A percentile compares a stretch with the other conserved stretches of the same genome.
phyloP scores from a whole-genome alignment of 2,329 filamentous ascomycete species.

The Colletotrichum sp. region DNA sequence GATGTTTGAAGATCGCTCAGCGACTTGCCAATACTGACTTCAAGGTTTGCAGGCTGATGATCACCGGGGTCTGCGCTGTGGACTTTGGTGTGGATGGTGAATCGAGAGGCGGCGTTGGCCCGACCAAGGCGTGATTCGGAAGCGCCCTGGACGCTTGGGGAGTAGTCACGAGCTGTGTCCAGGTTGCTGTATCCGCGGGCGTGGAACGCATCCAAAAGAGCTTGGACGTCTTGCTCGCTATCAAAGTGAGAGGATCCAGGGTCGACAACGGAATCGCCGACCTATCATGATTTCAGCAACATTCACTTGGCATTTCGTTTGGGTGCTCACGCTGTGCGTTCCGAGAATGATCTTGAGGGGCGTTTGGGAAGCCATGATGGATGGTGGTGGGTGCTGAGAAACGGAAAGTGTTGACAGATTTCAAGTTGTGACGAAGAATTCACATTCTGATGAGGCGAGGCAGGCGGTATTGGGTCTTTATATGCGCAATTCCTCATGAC shows the following conservation, averaged over 20 bases:
- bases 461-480: background rate
- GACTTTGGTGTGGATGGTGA: background rate
- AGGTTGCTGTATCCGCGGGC: background rate
- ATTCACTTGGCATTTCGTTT: background rate
- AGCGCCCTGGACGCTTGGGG: background rate
- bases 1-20: background rate
- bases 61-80: background rate
- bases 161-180: background rate
- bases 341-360: background rate
- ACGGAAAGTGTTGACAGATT: too few species aligned
- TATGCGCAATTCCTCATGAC: background rate
- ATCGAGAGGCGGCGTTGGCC: background rate
- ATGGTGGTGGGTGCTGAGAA: too few species aligned
- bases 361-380: background rate
- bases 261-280: background rate
- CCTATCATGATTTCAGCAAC: background rate
- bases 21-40: background rate
- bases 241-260: background rate
- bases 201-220: background rate
- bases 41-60: background rate
- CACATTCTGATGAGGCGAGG: background rate
- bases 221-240: background rate
- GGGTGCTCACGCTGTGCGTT: background rate
- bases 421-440: background rate
- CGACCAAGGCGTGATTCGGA: background rate